These are phyloP conservation scores for Paxillus ammoniavirescens DNA, from an alignment of 768 basidiomycete genomes.

Conservation along the genomic window DNA sequence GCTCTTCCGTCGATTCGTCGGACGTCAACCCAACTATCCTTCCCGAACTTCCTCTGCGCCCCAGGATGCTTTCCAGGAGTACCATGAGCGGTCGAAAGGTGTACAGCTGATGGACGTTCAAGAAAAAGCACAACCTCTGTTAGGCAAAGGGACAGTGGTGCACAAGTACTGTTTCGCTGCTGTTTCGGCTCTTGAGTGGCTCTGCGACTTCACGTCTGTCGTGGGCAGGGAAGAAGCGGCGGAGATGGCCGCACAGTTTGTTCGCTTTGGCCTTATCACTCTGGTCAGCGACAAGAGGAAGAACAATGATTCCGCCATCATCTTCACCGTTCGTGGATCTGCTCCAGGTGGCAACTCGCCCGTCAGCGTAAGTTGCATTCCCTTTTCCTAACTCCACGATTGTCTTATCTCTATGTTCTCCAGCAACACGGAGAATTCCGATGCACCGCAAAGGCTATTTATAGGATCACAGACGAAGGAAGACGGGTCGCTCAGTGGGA, in stretches of 20 bases:
- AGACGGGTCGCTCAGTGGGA: constrained; percentile 86
- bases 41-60: constrained; percentile 42
- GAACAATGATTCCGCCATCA: constrained; percentile 89
- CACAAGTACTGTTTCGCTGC: constrained; percentile 84
- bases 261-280: constrained; percentile 86
- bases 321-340: constrained; percentile 86
- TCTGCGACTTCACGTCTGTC: constrained; percentile 95
- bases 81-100: constrained; percentile 78
- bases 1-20: constrained; percentile 93
- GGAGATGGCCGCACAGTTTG: constrained; percentile 97
- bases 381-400: neutral
- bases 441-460: constrained; percentile 92
- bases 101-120: constrained; percentile 68
- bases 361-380: constrained; percentile 54
- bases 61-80: constrained; percentile 64
- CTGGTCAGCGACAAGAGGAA: constrained; percentile 91
- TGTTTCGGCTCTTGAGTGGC: constrained; percentile 89
- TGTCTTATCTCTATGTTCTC: constrained; percentile 12
- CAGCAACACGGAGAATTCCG: constrained; percentile 96
- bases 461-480: constrained; percentile 93
- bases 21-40: constrained; percentile 80
- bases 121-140: constrained; percentile 59
- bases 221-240: constrained; percentile 95
- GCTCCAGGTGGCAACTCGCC: constrained; percentile 73
- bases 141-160: constrained; percentile 41